phyloP scores from a whole-genome alignment of 2,329 filamentous ascomycete genomes.

The Scytalidium lignicola region DNA sequence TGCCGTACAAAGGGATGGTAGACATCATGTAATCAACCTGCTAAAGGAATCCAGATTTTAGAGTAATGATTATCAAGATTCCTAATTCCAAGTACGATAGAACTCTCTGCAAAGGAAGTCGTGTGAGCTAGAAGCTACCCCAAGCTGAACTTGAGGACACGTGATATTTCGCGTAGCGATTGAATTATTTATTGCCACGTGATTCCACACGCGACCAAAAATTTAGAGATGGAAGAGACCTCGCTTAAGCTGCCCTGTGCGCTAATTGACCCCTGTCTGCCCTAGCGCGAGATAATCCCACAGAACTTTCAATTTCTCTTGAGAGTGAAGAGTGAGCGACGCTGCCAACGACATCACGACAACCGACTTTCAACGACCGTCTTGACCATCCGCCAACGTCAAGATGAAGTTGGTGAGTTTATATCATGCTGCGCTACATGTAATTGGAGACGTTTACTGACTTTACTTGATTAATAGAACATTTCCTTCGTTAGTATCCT shows the following conservation, averaged over 20 bases:
- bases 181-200: too few relatives aligned
- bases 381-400: slow-evolving; percentile 7
- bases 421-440: background rate
- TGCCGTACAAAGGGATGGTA: background rate
- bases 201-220: background rate
- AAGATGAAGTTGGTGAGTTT: slow-evolving; percentile 29
- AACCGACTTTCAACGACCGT: background rate
- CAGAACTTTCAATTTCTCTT: background rate
- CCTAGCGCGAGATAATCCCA: background rate
- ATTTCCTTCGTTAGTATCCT: slow-evolving; percentile 27
- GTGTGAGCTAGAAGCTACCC: too few relatives aligned
- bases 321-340: background rate
- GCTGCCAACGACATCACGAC: slow-evolving; percentile 1
- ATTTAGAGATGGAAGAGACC: background rate
- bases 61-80: too few relatives aligned
- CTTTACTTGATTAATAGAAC: slow-evolving; percentile 17
- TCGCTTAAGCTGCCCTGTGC: background rate
- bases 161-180: background rate
- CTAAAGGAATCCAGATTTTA: too few relatives aligned
- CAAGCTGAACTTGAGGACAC: background rate
- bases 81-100: too few relatives aligned
- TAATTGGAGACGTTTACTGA: slow-evolving; percentile 10
- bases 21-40: background rate
- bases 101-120: too few relatives aligned
- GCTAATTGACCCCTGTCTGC: background rate